Conservation (phyloP, 257 asterid genomes). For the Solanum habrochaites region DNA sequence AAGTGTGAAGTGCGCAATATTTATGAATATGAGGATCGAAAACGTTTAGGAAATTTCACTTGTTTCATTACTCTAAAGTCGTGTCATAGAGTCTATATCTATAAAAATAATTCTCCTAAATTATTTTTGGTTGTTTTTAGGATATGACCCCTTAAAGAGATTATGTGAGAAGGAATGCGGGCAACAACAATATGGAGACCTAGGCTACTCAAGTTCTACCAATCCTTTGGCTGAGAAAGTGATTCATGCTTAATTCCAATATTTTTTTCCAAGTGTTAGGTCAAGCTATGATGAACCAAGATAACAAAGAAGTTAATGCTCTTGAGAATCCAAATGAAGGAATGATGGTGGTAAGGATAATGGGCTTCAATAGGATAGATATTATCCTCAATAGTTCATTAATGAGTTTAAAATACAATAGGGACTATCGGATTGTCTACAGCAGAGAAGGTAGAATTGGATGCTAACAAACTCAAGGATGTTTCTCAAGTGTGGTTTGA, state of each 20-base stretch:
- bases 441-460: not conserved
- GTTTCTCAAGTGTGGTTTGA: not conserved
- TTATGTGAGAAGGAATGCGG: not conserved
- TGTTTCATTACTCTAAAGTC: not conserved
- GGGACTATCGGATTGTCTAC: not conserved
- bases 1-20: not conserved
- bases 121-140: not conserved
- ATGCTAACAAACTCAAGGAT: not conserved
- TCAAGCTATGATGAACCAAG: not conserved
- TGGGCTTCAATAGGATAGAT: not conserved
- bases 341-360: not conserved
- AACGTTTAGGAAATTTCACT: not conserved
- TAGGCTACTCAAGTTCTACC: not conserved
- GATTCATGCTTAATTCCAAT: not conserved
- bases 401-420: not conserved
- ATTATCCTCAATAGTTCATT: not conserved
- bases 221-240: not conserved
- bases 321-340: not conserved
- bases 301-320: not conserved
- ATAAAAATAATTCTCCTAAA: not conserved
- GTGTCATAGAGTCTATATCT: not conserved
- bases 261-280: not conserved
- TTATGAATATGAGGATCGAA: not conserved
- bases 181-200: not conserved
- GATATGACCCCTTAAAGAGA: not conserved